Evolutionary conservation across 495 filamentous ascomycete species (phyloP).

Genomic region (Trichodelitschia bisporula): DNA sequence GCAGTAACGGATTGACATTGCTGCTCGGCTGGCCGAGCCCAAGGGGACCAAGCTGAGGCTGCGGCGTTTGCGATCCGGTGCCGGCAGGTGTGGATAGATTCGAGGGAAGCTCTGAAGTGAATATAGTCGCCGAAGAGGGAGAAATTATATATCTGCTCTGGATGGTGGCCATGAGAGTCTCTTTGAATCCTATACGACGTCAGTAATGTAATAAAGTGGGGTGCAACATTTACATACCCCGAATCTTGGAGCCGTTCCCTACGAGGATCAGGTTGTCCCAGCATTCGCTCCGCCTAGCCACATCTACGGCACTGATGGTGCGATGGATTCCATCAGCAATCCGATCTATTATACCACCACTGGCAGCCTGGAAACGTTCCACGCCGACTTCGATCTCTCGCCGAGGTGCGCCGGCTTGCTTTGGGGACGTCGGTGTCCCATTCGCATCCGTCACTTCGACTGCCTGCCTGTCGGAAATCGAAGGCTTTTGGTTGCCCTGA

Average conservation of each 20-base stretch:
- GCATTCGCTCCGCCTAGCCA: conserved; percentile 52
- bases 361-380: conserved; percentile 68
- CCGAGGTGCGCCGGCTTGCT: conserved; percentile 20
- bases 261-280: conserved; percentile 82
- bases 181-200: conserved; percentile 38
- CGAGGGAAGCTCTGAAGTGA: conserved; percentile 83
- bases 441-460: conserved; percentile 8
- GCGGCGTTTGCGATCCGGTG: conserved; percentile 79
- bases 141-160: conserved; percentile 68
- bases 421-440: too few species aligned
- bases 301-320: conserved; percentile 53
- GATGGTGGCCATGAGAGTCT: conserved; percentile 57
- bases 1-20: conserved; percentile 72
- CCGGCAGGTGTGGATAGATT: conserved; percentile 72
- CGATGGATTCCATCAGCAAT: conserved; percentile 66
- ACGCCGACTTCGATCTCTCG: conserved; percentile 66
- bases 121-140: conserved; percentile 76
- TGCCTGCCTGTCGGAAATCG: conserved; percentile 2
- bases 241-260: conserved; percentile 65
- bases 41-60: conserved; percentile 29
- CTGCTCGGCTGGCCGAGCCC: conserved; percentile 14
- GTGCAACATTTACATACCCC: conserved; percentile 25
- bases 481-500: conserved; percentile 17
- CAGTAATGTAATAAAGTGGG: not conserved
- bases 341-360: conserved; percentile 43